Base-by-base conservation (phyloP, 306 rosid species). In the Myrica gale region DNA sequence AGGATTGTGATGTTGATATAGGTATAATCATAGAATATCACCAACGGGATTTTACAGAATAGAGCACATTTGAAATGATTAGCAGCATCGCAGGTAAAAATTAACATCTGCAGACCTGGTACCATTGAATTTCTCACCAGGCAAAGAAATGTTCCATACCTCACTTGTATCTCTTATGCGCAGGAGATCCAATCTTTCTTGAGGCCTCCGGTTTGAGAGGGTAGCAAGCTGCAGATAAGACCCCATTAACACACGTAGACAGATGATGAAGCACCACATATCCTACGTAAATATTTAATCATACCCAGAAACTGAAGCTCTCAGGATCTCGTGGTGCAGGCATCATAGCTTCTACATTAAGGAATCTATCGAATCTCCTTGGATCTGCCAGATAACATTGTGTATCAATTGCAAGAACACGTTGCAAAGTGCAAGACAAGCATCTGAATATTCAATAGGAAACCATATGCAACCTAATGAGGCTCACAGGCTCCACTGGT, bases 261-360 rank as follows among this genome's bases (percentile, higher is more conserved):
- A 65, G 60, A 42, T 13, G 71, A 58, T 46, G 10, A 21, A 11
- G 4, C 20, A 69, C 63, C 73, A 47, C 20, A 80, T 44, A 70
- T 45, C 61, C 68, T 54, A 66, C 23, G 62, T 16, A 65, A 72
- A 73, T 8, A 62, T 74, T 68, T 50, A 57, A 43, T 37, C 66
- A 5, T 84, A 95, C 99, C 99, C 99, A 95, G 67, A 95, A 95
- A 82, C 99, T 95, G 80, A 95, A 92, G 79, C 86, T 87, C 83
- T 95, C 97, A 8, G 97, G 97, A 79, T 95, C 96, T 76, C 63
- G 88, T 2, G 75, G 72, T 23, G 97, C 71, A 61, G 99, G 99
- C 92, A 85, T 95, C 97, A 90, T 90, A 4, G 75, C 88, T 87
- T 95, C 99, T 60, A 87, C 71, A 45, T 84, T 87, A 37, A 81